Evolutionary conservation across 345 rosid species (phyloP), one percentile per base, ranked within the genome.

Genomic region (Eucalyptus marginata): DNA sequence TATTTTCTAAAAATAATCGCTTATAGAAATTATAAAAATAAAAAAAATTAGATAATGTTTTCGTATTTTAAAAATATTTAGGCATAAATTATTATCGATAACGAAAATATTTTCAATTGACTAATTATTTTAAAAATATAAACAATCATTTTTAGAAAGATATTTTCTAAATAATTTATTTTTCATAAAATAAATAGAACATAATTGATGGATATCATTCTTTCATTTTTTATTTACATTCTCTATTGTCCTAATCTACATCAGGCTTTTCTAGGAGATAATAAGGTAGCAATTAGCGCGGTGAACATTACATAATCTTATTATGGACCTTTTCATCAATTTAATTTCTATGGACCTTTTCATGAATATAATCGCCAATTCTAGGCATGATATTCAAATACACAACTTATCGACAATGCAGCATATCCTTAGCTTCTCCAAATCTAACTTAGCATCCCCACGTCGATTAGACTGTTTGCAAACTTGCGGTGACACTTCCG

Each of bases 111-210:
- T 52, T 52, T 52, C 0, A 20, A 52, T 52, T 52, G 2, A 20
- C 2, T 52, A 52, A 52, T 52, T 18, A 52, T 20, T 52, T 52
- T 20, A 3, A 52, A 52, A 52, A 20, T 52, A 52, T 0, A 52
- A 7, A 52, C 0, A 18, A 20, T 8, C 1, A 52, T 52, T 7
- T 20, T 52, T 20, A 52, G 1, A 10, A 20, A 52, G 10, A 7
- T 20, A 20, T 52, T 52, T 52, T 52, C 2, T 52, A 52, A 52
- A 20, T 52, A 2, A 52, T 3, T 18, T 4, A 18, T 18, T 52
- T 52, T 52, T 2, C 24, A 52, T 52, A 8, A 52, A 52, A 20
- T 52, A 52, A 52, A 52, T 2, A 18, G 8, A 52, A 52, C 4
- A 18, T 0, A 18, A 52, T 52, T 52, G 24, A 52, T 52, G 24